Evolutionary conservation across 805 yeast genomes (phyloP), one percentile per base, ranked within the genome.

Genomic region (Diddensiella santjacobensis): DNA sequence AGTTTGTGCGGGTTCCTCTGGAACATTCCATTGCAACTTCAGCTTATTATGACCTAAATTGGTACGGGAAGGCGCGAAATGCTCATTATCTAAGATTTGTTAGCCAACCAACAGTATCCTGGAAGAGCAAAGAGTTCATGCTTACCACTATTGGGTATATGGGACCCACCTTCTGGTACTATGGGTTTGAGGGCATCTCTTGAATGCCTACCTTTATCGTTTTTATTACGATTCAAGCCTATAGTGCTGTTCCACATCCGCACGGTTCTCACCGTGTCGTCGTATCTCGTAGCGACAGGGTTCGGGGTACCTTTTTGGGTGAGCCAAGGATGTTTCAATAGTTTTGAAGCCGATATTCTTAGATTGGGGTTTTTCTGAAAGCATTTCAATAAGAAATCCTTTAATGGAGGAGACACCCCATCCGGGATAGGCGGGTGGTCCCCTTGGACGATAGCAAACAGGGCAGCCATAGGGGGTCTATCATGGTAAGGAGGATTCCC

Each of bases 401-500:
- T 70, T 72, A 51, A 65, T 3, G 77, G 60, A 2, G 70, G 65
- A 5, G 70, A 61, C 1, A 63, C 45, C 5, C 60, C 65, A 1
- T 71, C 71, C 0, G 95, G 95, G 18, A 86, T 65, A 0, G 83
- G 81, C 1, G 91, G 88, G 47, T 75, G 74, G 15, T 79, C 84
- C 44, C 85, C 87, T 3, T 83, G 78, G 0, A 87, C 95, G 44
- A 87, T 84, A 0, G 93, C 89, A 68, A 84, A 95, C 49, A 87
- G 70, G 0, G 93, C 87, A 1, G 87, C 84, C 81, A 86, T 81
- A 6, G 84, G 83, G 49, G 81, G 80, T 44, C 81, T 69, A 40
- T 87, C 81, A 52, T 83, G 83, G 59, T 87, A 88, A 0, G 97
- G 96, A 0, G 99, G 98, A 43, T 79, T 75, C 0, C 88, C 95